Base-by-base conservation (phyloP, 2,329 filamentous ascomycete genomes). In the Colletotrichum shisoi region DNA sequence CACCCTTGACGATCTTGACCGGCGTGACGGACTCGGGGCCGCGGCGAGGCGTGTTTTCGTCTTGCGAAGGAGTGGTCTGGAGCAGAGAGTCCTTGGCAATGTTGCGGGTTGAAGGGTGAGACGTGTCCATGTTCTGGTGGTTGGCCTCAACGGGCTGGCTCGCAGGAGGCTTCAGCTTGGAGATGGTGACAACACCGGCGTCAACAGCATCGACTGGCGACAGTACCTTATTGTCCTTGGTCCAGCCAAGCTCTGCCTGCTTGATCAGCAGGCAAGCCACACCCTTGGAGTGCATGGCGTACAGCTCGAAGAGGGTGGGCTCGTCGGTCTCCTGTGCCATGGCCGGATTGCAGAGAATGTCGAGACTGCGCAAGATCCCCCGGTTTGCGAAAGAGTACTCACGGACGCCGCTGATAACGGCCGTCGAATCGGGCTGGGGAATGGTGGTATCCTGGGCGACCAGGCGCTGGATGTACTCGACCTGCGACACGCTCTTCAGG, bases 211-310 rank as follows among this genome's bases (percentile, higher is more conserved):
- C 89, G 45, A 95, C 87, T 0, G 91, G 85, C 61, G 89, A 82
- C 45, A 97, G 82, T 60, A 96, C 91, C 82, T 96, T 96, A 79
- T 93, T 94, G 69, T 97, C 92, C 72, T 88, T 87, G 72, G 90
- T 91, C 94, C 94, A 98, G 37, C 96, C 95, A 56, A 99, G 83
- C 78, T 98, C 94, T 58, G 89, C 87, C 76, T 94, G 92, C 77
- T 91, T 94, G 76, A 99, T 88, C 70, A 89, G 89, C 60, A 98
- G 77, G 73, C 92, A 94, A 19, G 94, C 94, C n/a, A 98, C 93
- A 69, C 95, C 95, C 80, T 93, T 96, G 12, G 95, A 97, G 78
- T 99, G 94, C 90, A 97, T 96, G 39, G 93, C 91, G 76, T 99
- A 99, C 11, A 99, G 84, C 81, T 99, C 95, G 74, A 99, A 98